Conservation (phyloP, 2,329 filamentous ascomycete genomes). For the Pyricularia grisea region DNA sequence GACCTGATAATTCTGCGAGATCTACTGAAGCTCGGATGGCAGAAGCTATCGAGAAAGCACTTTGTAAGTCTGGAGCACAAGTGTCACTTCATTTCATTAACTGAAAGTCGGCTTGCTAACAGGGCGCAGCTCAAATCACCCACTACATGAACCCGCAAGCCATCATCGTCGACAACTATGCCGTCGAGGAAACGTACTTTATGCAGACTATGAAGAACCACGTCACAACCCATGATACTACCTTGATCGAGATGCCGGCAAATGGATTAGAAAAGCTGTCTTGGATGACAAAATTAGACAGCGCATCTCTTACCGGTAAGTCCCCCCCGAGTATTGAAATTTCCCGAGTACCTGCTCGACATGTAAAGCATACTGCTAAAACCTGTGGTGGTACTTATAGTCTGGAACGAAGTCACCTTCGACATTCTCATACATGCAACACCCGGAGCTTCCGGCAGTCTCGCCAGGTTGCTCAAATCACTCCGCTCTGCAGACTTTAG, state of each 20-base stretch:
- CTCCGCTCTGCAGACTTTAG: slow-evolving; percentile 68
- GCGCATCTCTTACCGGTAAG: slow-evolving; percentile 56
- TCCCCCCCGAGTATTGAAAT: not conserved
- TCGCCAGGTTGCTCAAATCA: slow-evolving; percentile 70
- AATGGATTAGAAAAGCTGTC: slow-evolving; percentile 51
- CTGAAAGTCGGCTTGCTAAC: slow-evolving; percentile 35
- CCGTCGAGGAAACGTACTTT: slow-evolving; percentile 61
- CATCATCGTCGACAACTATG: slow-evolving; percentile 60
- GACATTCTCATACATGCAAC: slow-evolving; percentile 79
- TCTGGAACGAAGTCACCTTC: slow-evolving; percentile 69
- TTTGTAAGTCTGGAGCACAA: slow-evolving; percentile 38
- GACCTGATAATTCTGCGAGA: slow-evolving; percentile 60
- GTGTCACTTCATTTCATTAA: slow-evolving; percentile 1
- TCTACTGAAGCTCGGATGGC: slow-evolving; percentile 65
- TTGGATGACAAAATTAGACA: slow-evolving; percentile 75
- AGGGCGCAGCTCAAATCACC: slow-evolving; percentile 61
- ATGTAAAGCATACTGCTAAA: not conserved
- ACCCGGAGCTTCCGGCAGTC: slow-evolving; percentile 58
- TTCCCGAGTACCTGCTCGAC: not conserved
- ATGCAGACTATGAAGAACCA: slow-evolving; percentile 48
- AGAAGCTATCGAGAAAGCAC: slow-evolving; percentile 50
- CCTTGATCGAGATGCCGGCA: slow-evolving; percentile 67
- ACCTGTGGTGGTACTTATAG: slow-evolving; percentile 26
- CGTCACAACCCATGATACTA: slow-evolving; percentile 37
- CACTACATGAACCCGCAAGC: slow-evolving; percentile 69